Base-by-base conservation (phyloP, 331 rosid species). In the Dryas integrifolia region DNA sequence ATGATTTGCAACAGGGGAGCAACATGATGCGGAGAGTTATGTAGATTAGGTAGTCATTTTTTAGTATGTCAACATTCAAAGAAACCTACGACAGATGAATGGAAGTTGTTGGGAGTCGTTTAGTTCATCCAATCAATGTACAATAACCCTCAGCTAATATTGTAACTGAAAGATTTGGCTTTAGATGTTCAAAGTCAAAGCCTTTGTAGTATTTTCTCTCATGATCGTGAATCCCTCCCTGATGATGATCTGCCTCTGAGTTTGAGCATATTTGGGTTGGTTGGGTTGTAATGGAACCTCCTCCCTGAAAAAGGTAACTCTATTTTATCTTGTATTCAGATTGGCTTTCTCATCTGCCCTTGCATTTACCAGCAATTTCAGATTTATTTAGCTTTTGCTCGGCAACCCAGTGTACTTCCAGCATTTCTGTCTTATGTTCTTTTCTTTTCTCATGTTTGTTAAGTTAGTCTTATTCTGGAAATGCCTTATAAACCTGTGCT, bases 11-110 rank as follows among this genome's bases (percentile, higher is more conserved):
- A 57, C 86, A 72, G 78, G 86, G 87, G 72, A 84, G 88, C 88
- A 72, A 85, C 78, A 77, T 77, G 80, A 85, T 83, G 85, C 81
- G 75, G 85, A 76, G 82, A 88, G 88, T 78, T 85, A 77, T 80
- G 88, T 87, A 88, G 96, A 86, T 69, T 87, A 89, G 97, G 73
- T 84, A 85, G 91, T 89, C 85, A 85, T 85, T 90, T 92, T 87
- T 82, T 83, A 87, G 87, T 69, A 77, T 80, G 83, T 82, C 83
- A 68, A 81, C 85, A 75, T 87, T 83, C 77, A 80, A 81, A 73
- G 80, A 69, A 84, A 67, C 85, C 82, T 74, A 66, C 67, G 77
- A 78, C 70, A 82, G 84, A 85, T 77, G 96, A 84, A 82, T 81
- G 87, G 76, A 86, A 87, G 82, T 84, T 86, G 87, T 69, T 86